Conservation (phyloP, 352 stramenopile genomes). For the Peronospora tabacina region DNA sequence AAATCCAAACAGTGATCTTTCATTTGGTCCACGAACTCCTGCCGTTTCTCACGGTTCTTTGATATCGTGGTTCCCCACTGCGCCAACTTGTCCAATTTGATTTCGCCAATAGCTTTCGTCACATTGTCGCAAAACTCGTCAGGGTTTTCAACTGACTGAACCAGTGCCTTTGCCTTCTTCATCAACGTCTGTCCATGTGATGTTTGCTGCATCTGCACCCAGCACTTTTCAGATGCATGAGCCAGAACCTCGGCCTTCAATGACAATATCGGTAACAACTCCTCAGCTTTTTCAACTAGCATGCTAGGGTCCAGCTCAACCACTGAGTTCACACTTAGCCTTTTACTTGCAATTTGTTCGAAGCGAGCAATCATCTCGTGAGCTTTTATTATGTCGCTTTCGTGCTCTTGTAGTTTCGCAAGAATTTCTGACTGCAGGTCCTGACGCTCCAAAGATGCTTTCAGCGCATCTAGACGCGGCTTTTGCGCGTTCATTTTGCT, state of each 20-base stretch:
- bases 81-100: conserved; percentile 61
- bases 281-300: conserved; percentile 55
- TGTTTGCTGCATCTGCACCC: conserved; percentile 62
- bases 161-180: conserved; percentile 58
- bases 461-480: conserved; percentile 33
- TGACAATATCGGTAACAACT: conserved; percentile 53
- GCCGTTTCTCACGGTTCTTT: conserved; percentile 54
- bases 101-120: conserved; percentile 55
- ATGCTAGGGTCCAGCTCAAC: conserved; percentile 43
- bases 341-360: conserved; percentile 51
- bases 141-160: conserved; percentile 68
- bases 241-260: conserved; percentile 42
- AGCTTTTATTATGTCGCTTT: conserved; percentile 48
- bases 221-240: conserved; percentile 63
- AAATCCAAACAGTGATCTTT: conserved; percentile 84
- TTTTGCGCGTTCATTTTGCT: conserved; percentile 40
- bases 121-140: conserved; percentile 67
- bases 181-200: conserved; percentile 56
- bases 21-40: conserved; percentile 70
- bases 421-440: conserved; percentile 40
- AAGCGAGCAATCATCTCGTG: conserved; percentile 48
- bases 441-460: conserved; percentile 33
- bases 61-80: conserved; percentile 58
- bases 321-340: conserved; percentile 53
- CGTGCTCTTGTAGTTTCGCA: conserved; percentile 47